phyloP scores from a whole-genome alignment of 306 rosid genomes.

The Begonia masoniana region DNA sequence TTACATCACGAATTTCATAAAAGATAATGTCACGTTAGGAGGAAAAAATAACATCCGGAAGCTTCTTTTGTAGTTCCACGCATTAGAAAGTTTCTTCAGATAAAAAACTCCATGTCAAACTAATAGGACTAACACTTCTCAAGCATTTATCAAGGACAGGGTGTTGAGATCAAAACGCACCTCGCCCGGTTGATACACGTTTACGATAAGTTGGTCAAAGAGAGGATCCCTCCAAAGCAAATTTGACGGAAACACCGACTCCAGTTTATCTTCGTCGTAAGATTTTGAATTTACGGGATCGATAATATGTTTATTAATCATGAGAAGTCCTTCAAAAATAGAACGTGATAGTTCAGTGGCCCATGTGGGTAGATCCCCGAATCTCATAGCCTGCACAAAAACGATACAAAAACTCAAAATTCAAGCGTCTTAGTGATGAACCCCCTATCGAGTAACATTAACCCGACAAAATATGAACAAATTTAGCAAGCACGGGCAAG shows the following conservation, averaged over 20 bases:
- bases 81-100: too few species aligned
- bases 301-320: constrained; percentile 3
- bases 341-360: constrained; percentile 36
- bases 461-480: not conserved
- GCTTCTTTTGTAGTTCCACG: too few species aligned
- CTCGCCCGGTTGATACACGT: constrained; percentile 70
- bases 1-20: too few species aligned
- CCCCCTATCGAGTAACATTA: too few species aligned
- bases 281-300: constrained; percentile 8
- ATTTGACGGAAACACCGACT: constrained; percentile 20
- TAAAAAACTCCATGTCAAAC: too few species aligned
- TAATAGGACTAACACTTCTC: too few species aligned
- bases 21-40: too few species aligned
- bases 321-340: constrained; percentile 20
- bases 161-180: constrained; percentile 15
- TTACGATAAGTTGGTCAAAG: constrained; percentile 70
- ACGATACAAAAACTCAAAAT: not conserved
- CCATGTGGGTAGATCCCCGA: constrained; percentile 78
- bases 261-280: constrained; percentile 10
- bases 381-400: constrained; percentile 61
- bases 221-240: constrained; percentile 51
- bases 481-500: not conserved
- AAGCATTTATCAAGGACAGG: too few species aligned
- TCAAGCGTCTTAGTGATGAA: not conserved
- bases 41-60: too few species aligned